Conservation (phyloP, 2,329 filamentous ascomycete genomes). For the Stenocarpella maydis region DNA sequence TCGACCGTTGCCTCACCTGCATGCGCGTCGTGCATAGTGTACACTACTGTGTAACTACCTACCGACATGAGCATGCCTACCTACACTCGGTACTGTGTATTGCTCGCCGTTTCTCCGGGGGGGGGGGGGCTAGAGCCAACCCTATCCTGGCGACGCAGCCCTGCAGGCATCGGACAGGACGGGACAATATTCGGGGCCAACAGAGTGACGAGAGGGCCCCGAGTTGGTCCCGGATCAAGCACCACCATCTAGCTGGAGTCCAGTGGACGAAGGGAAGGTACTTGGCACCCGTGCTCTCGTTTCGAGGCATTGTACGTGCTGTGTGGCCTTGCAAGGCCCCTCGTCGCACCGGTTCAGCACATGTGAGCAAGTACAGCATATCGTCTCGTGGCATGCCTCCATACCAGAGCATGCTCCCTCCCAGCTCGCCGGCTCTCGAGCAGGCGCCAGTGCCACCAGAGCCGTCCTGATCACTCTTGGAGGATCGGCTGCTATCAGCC, state of each 20-base stretch:
- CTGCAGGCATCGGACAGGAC: conserved; percentile 16
- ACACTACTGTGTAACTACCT: too few relatives aligned
- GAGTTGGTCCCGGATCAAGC: conserved; percentile 1
- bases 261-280: background rate
- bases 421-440: conserved; percentile 2
- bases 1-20: conserved; percentile 12
- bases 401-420: background rate
- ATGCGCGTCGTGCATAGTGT: too few relatives aligned
- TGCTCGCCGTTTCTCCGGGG: background rate
- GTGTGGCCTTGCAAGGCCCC: too few relatives aligned
- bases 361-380: conserved; percentile 2
- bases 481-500: conserved; percentile 1
- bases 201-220: background rate
- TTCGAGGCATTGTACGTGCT: too few relatives aligned
- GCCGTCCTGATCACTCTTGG: background rate
- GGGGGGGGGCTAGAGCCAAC: background rate
- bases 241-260: background rate
- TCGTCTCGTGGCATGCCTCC: background rate
- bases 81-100: background rate
- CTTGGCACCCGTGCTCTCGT: too few relatives aligned
- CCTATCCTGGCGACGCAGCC: background rate
- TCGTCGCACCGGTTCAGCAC: conserved; percentile 1
- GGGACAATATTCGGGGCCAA: background rate
- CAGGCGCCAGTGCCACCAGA: background rate
- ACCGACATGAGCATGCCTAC: too few relatives aligned